These are phyloP conservation scores for Apiotrichum laibachii DNA, from an alignment of 1,284 basidiomycete genomes.

Conservation along the genomic window DNA sequence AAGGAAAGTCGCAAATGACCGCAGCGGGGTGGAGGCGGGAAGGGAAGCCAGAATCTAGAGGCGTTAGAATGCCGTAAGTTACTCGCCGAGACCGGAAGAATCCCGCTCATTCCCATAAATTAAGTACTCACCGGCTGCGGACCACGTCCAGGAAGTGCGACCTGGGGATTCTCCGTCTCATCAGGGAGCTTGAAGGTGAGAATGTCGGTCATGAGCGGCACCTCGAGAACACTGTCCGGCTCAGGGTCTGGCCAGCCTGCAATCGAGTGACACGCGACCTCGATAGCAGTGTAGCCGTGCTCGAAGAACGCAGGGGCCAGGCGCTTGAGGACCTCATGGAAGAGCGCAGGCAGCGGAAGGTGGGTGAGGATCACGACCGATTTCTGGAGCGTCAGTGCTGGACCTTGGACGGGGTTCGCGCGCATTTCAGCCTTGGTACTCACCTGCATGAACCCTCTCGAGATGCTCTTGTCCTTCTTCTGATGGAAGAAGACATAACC, in stretches of 20 bases:
- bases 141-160: conserved; percentile 16
- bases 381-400: conserved; percentile 55
- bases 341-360: conserved; percentile 78
- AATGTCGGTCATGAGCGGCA: conserved; percentile 76
- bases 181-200: conserved; percentile 70
- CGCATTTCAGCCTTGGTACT: conserved; percentile 18
- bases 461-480: conserved; percentile 64
- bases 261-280: conserved; percentile 80
- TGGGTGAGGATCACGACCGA: conserved; percentile 83
- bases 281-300: conserved; percentile 74
- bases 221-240: conserved; percentile 64
- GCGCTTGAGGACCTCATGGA: conserved; percentile 64
- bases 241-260: conserved; percentile 71
- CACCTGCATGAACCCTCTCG: conserved; percentile 84
- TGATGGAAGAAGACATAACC: conserved; percentile 81
- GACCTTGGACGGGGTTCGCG: too few relatives aligned
- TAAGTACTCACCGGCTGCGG: conserved; percentile 1
- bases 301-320: conserved; percentile 74
- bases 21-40: conserved; percentile 66
- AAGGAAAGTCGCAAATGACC: conserved; percentile 70
- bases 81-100: too few relatives aligned
- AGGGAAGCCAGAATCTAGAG: conserved; percentile 69
- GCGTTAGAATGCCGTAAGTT: conserved; percentile 37
- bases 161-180: conserved; percentile 67
- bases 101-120: background rate